Base-by-base conservation (phyloP, 306 rosid species). In the Vigna unguiculata region DNA sequence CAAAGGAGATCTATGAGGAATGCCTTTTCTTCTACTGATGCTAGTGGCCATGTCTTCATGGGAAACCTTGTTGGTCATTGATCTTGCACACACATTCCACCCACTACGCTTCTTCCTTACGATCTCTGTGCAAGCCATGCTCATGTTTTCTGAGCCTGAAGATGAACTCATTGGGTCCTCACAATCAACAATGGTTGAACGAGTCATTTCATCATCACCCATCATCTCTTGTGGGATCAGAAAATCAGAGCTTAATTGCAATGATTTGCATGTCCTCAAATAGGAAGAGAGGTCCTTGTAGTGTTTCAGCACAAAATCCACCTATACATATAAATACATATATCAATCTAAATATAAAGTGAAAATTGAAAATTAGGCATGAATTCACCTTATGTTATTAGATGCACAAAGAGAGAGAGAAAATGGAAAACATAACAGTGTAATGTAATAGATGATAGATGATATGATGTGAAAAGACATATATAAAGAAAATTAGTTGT, bases 261-360 rank as follows among this genome's bases (percentile, higher is more conserved):
- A 17, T 12, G 62, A n/a, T n/a, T 49, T 70, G 75, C 75, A 70
- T 70, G 13, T 51, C 51, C 75, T 70, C 62, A 70, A 70, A 32
- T 70, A 70, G 61, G 75, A 61, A 70, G 75, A 49, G 9, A 70
- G 75, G 19, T 70, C 62, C 62, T 70, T 70, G 62, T 51, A 32
- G 62, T 70, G 62, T 51, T 70, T 70, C 75, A 70, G 12, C 75
- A 51, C 75, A 70, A 70, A 69, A 70, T 70, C 75, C 75, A 70
- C 75, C 75, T 49, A 6, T 3, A 25, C 6, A 25, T 11, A 69
- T 28, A 28, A 28, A 41, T 20, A n/a, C 21, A 47, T 14, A 62
- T 9, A 16, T 68, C 0, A 11, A 46, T 40, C 15, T 17, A n/a
- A 17, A 4, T 13, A 67, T 32, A 25, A 28, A 4, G 3, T 28